These are phyloP conservation scores for Termitomyces sp. DNA, from an alignment of 768 basidiomycete species.

Conservation along the genomic window DNA sequence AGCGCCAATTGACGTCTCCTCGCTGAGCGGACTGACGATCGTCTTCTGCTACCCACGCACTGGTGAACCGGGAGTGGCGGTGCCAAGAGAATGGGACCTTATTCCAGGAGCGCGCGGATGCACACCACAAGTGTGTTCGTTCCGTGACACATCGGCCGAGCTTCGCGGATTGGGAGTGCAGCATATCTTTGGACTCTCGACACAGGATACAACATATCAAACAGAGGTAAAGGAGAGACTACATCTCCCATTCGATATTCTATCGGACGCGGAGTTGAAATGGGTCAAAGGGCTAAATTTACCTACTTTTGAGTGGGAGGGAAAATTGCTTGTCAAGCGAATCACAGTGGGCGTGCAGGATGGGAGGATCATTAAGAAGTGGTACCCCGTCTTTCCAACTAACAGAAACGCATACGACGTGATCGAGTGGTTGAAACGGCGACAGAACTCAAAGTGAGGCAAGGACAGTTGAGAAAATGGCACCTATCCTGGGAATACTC, in stretches of 20 bases:
- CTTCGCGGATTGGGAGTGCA: constrained; percentile 13
- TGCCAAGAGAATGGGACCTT: constrained; percentile 16
- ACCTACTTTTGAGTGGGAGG: constrained; percentile 18
- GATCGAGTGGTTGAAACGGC: constrained; percentile 15
- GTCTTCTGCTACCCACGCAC: constrained; percentile 19
- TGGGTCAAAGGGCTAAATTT: constrained; percentile 12
- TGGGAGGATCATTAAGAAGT: constrained; percentile 14
- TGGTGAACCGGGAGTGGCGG: constrained; percentile 11
- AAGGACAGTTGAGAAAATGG: not conserved
- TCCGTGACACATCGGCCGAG: constrained; percentile 15
- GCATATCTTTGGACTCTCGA: constrained; percentile 17
- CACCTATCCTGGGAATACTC: not conserved
- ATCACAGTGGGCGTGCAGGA: constrained; percentile 13
- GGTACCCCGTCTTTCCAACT: constrained; percentile 17
- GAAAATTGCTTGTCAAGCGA: constrained; percentile 13
- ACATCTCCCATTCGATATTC: constrained; percentile 15
- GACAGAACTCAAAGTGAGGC: not conserved
- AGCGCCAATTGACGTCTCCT: constrained; percentile 12
- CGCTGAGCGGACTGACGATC: constrained; percentile 14
- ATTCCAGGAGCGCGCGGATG: constrained; percentile 20
- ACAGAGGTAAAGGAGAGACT: constrained; percentile 16
- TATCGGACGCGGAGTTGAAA: constrained; percentile 15
- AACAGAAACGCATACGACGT: constrained; percentile 15
- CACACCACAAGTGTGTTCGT: constrained; percentile 18
- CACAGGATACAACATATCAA: constrained; percentile 17